phyloP scores from a whole-genome alignment of 164 flowering plant species.

The Buxus sempervirens region DNA sequence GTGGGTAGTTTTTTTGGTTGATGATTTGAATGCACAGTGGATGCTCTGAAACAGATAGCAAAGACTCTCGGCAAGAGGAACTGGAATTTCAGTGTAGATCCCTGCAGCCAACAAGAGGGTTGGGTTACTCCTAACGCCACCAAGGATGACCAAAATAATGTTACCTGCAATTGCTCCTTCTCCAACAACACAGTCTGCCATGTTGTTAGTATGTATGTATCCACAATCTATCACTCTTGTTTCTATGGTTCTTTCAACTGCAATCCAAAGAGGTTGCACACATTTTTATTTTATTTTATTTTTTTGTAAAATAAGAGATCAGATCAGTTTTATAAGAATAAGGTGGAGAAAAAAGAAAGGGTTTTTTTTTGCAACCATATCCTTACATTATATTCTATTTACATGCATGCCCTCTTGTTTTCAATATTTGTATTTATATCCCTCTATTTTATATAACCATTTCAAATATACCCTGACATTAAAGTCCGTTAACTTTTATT shows the following conservation, averaged over 20 bases:
- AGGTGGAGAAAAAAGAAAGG: too few relatives aligned
- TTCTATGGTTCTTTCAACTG: neutral
- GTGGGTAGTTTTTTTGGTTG: too few relatives aligned
- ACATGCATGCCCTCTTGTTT: too few relatives aligned
- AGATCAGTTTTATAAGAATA: too few relatives aligned
- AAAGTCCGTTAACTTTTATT: too few relatives aligned
- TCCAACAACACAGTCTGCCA: slow-evolving; percentile 38
- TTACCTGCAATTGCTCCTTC: slow-evolving; percentile 46
- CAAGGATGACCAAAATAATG: slow-evolving; percentile 19
- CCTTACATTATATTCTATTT: too few relatives aligned
- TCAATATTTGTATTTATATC: too few relatives aligned
- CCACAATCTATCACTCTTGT: neutral
- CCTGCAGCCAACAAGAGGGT: slow-evolving; percentile 34
- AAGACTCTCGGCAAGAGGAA: slow-evolving; percentile 44
- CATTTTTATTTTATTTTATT: too few relatives aligned
- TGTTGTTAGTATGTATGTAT: slow-evolving; percentile 36
- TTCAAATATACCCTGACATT: too few relatives aligned
- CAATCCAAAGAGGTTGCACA: neutral
- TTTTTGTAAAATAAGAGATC: too few relatives aligned
- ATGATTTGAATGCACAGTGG: slow-evolving; percentile 19
- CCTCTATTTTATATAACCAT: too few relatives aligned
- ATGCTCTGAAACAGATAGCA: slow-evolving; percentile 33
- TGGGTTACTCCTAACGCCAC: slow-evolving; percentile 18
- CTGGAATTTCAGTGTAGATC: slow-evolving; percentile 58
- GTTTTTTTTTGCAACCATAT: too few relatives aligned